A percentile compares a stretch with the other conserved stretches of the same genome.
phyloP scores from a whole-genome alignment of 169 alveolate species.

The Perkinsus olseni region DNA sequence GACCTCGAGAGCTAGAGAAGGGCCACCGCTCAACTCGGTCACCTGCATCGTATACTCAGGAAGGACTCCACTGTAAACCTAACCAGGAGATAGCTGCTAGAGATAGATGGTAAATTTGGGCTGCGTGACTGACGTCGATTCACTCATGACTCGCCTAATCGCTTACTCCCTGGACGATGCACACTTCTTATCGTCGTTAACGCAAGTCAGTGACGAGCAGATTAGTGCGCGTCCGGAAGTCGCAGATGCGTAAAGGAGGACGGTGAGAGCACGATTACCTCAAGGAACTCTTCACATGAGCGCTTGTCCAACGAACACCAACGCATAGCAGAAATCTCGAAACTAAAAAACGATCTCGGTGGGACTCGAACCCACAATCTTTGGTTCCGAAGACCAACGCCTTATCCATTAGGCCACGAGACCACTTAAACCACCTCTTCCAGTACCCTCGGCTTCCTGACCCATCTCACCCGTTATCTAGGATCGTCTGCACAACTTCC shows the following conservation, averaged over 20 bases:
- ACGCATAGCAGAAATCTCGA: slow-evolving; percentile 69
- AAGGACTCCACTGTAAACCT: slow-evolving; percentile 59
- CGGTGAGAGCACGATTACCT: slow-evolving; percentile 19
- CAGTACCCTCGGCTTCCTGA: background rate
- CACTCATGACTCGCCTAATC: too few relatives aligned
- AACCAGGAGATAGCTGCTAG: background rate
- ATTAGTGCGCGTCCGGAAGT: too few relatives aligned
- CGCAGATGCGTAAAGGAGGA: background rate
- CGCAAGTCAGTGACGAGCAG: too few relatives aligned
- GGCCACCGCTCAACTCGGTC: background rate
- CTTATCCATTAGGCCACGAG: slow-evolving; percentile 86
- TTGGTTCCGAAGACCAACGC: slow-evolving; percentile 92
- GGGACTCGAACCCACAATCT: slow-evolving; percentile 92
- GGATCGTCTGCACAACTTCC: slow-evolving; percentile 55
- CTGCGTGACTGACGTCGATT: too few relatives aligned
- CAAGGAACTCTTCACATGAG: slow-evolving; percentile 75
- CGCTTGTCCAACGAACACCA: slow-evolving; percentile 59
- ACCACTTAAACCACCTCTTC: background rate
- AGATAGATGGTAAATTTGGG: too few relatives aligned
- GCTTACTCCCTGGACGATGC: too few relatives aligned
- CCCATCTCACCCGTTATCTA: slow-evolving; percentile 51
- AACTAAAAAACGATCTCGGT: slow-evolving; percentile 36
- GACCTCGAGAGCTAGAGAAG: background rate
- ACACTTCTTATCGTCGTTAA: too few relatives aligned
- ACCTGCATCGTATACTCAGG: slow-evolving; percentile 13